Evolutionary conservation across 2,329 filamentous ascomycete genomes (phyloP), one percentile per base, ranked within the genome.

Genomic region (Verticillium longisporum): DNA sequence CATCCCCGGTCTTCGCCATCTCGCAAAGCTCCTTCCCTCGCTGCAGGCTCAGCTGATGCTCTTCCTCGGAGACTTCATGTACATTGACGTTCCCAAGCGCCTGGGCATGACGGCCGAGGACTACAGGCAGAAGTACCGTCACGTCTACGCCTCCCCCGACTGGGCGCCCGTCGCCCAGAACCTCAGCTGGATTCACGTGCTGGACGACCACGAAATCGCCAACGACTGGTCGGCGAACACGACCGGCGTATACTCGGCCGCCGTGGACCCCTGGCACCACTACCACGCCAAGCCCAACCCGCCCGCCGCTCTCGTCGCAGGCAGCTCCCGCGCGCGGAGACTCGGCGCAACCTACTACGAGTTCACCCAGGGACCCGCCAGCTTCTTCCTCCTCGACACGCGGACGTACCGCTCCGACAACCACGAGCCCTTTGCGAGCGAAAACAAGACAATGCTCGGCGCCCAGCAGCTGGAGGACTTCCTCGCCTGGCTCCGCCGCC

Each of bases 121-220:
- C 68, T 99, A 97, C 73, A 86, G 93, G 57, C 86, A 91, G 70
- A 92, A 97, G 71, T 99, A 99, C 71, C 88, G 94, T 21, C 92
- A 96, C 68, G 88, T 97, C n/a, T 99, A 99, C 70, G 89, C 91
- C 0, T 97, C 93, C 2, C 94, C 94, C 0, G 94, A 97, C 66
- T 99, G 95, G 95, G 80, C 84, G 1, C 78, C 86, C 0, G 87
- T 90, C 11, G 86, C 86, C 1, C 82, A 89, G 66, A 88, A 92
- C 60, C 79, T 98, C n/a, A 96, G 93, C 68, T 99, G 95, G 95
- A 91, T 98, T 55, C 95, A 99, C 70, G 93, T 96, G 2, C 84
- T 97, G 6, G 95, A 99, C 70, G 95, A 99, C 72, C 95, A 99
- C 69, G 95, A 99, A 72, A 97, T 99, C 64, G 84, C 85, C 5